A percentile compares a stretch with the other conserved stretches of the same genome.
These are phyloP conservation scores for Debaryomycetaceae sp. DNA, from an alignment of 1,139 yeast species.

Conservation along the genomic window DNA sequence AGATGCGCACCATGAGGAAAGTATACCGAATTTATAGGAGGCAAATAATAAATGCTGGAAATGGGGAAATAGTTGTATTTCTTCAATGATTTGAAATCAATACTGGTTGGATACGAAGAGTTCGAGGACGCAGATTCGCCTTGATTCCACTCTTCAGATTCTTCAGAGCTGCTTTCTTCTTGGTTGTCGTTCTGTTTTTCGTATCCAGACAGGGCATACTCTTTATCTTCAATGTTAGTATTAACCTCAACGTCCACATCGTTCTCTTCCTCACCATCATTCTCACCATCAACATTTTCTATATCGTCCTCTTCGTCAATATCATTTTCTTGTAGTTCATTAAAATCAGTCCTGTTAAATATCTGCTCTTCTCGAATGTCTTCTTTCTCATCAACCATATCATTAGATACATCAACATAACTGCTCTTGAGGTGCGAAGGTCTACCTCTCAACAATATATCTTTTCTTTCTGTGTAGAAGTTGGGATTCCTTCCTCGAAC, in stretches of 20 bases:
- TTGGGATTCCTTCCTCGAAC: slow-evolving; percentile 68
- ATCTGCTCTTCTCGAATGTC: slow-evolving; percentile 3
- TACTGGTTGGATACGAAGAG: background rate
- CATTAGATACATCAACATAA: slow-evolving; percentile 15
- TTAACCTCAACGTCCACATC: slow-evolving; percentile 4
- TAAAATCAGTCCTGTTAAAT: slow-evolving; percentile 5
- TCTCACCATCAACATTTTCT: slow-evolving; percentile 5
- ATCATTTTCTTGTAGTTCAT: slow-evolving; percentile 4
- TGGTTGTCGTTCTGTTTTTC: background rate
- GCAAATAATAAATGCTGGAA: slow-evolving; percentile 53
- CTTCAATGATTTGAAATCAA: slow-evolving; percentile 14
- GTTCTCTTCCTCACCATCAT: slow-evolving; percentile 8
- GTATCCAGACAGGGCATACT: background rate
- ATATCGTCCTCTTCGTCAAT: slow-evolving; percentile 5
- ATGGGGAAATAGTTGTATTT: slow-evolving; percentile 55
- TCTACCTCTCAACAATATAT: slow-evolving; percentile 37
- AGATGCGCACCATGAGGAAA: slow-evolving; percentile 60
- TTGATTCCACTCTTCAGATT: background rate
- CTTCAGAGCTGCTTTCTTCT: background rate
- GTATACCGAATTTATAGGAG: slow-evolving; percentile 59
- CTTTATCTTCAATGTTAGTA: background rate
- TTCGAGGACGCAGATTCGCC: background rate
- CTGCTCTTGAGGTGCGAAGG: slow-evolving; percentile 19
- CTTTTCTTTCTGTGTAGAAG: slow-evolving; percentile 57
- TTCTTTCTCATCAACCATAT: slow-evolving; percentile 8